Base-by-base conservation (phyloP, 345 rosid species). In the Toxicodendron radicans region DNA sequence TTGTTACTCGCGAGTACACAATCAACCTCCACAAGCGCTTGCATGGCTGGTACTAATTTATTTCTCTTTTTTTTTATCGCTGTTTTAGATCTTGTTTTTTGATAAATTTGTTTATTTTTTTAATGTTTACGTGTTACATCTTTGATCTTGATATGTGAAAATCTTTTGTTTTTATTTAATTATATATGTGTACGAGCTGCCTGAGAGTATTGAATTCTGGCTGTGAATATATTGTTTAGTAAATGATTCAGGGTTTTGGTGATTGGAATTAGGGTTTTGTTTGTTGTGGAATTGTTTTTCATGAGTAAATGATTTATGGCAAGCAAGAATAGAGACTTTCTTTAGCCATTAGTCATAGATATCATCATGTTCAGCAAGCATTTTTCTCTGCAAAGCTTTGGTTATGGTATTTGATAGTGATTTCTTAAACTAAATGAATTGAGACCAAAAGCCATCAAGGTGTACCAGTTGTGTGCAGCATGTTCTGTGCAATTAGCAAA, bases 1-100 rank as follows among this genome's bases (percentile, higher is more conserved):
- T 89, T 56, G 89, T 89, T 32, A 87, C 91, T 60, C 86, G 91
- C 56, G 93, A 89, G 81, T 89, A 87, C 79, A 89, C 89, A 64
- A 77, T 89, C 78, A 87, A 89, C 83, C 87, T 89, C 68, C 93
- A 87, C 85, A 85, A 86, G 53, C 90, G 93, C 65, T 79, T 87
- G 53, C 93, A 89, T 77, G 88, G 89, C 70, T 89, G 93, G 91
- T 89, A 43, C 13, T 16, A 11, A 10, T 23, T 13, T 75, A 14
- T 66, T 30, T 12, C 2, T 5, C 17, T 30, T 1, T 59, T 6
- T 12, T 59, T 32, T 59, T 66, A 6, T 66, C 2, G 5, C 18
- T 58, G 45, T 18, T 45, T 1, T 43, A 14, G 41, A 24, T 70
- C 64, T 43, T 23, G 16, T 43, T 58, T 38, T 38, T 27, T 9